Evolutionary conservation across 306 rosid genomes (phyloP).

Genomic region (Lagenaria siceraria): DNA sequence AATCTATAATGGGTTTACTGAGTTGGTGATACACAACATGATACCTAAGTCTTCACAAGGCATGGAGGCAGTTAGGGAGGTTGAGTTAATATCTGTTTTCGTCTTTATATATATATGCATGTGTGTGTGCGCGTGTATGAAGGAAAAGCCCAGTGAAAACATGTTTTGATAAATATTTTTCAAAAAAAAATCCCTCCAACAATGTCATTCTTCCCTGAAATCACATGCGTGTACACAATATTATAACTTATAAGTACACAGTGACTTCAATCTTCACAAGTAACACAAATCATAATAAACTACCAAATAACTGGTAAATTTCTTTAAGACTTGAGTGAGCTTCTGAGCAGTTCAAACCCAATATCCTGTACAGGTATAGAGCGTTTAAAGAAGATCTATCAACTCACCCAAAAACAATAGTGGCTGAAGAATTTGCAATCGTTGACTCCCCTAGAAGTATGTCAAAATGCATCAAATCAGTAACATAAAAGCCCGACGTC

Average conservation of each 20-base stretch:
- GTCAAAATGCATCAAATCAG: slow-evolving; percentile 58
- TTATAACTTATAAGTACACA: not conserved
- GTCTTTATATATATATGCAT: not conserved
- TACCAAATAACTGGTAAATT: not conserved
- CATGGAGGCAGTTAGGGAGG: not conserved
- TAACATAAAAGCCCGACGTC: slow-evolving; percentile 59
- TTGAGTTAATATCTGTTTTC: not conserved
- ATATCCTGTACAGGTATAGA: not conserved
- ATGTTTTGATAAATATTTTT: not conserved
- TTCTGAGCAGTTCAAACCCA: not conserved
- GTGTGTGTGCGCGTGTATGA: not conserved
- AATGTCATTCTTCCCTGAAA: not conserved
- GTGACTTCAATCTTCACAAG: not conserved
- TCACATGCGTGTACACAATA: not conserved
- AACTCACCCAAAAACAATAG: slow-evolving; percentile 78
- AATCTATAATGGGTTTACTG: not conserved
- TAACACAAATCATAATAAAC: not conserved
- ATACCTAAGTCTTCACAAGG: not conserved
- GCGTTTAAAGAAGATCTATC: slow-evolving; percentile 4
- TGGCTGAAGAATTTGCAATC: slow-evolving; percentile 47
- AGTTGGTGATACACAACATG: not conserved
- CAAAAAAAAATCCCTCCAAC: not conserved
- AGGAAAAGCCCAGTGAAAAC: not conserved
- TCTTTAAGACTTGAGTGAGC: not conserved
- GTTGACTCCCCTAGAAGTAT: slow-evolving; percentile 57